Conservation (phyloP, 129 eudicot species). For the Artemisia annua region DNA sequence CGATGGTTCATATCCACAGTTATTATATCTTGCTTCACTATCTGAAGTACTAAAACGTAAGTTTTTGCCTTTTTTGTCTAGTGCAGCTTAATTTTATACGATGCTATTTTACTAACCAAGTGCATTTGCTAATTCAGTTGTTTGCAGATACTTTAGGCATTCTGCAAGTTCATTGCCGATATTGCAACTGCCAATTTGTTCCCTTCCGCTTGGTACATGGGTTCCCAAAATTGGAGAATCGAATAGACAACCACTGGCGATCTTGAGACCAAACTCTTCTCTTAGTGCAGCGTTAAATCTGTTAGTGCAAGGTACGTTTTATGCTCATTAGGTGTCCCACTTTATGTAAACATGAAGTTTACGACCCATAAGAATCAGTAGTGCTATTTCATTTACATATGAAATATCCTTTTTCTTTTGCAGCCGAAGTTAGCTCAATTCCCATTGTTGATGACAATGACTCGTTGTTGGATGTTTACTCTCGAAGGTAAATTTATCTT, state of each 20-base stretch:
- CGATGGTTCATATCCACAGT: conserved; percentile 80
- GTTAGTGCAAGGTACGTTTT: conserved; percentile 76
- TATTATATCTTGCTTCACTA: conserved; percentile 84
- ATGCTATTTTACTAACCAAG: too few species aligned
- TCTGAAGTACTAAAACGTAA: conserved; percentile 77
- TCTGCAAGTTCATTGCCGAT: conserved; percentile 72
- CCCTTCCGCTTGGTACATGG: conserved; percentile 88
- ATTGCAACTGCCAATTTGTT: conserved; percentile 70
- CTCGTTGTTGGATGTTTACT: conserved; percentile 79
- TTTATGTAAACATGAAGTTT: too few species aligned
- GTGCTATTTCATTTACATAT: too few species aligned
- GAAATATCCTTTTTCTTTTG: conserved; percentile 11
- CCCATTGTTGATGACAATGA: conserved; percentile 89
- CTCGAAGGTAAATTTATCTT: conserved; percentile 63
- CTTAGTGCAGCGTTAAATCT: conserved; percentile 75
- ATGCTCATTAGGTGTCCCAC: not conserved
- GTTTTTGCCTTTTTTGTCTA: too few species aligned
- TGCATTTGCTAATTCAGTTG: conserved; percentile 52
- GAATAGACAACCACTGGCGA: conserved; percentile 66
- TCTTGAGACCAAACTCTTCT: conserved; percentile 77
- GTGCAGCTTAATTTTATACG: too few species aligned
- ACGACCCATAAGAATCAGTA: too few species aligned
- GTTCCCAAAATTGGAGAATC: conserved; percentile 87
- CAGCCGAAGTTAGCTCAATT: conserved; percentile 88
- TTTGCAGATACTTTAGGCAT: conserved; percentile 81